A percentile compares a stretch with the other conserved stretches of the same genome.
Evolutionary conservation across 1,139 yeast species (phyloP).

Genomic region (Taiozyma onychis): DNA sequence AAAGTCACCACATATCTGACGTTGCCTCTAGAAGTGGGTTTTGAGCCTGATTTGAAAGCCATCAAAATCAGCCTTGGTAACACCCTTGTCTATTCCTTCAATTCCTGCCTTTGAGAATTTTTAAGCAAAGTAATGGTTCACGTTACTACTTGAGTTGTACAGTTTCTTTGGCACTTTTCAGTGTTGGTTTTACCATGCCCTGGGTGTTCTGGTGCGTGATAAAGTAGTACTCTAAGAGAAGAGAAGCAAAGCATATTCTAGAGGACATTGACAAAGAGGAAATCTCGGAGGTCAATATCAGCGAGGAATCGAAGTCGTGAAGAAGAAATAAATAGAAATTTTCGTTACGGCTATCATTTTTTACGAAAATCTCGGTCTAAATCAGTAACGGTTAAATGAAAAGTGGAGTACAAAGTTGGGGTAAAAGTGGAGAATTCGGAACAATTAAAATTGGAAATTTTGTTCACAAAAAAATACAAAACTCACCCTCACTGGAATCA

Average conservation of each 20-base stretch:
- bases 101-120: slow-evolving; percentile 5
- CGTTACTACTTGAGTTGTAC: slow-evolving; percentile 10
- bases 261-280: not conserved
- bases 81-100: slow-evolving; percentile 5
- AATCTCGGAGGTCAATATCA: not conserved
- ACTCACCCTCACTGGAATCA: no score
- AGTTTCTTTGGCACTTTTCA: slow-evolving; percentile 5
- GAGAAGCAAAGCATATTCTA: not conserved
- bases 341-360: no score
- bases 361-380: no score
- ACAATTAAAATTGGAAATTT: no score
- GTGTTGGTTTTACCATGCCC: not conserved
- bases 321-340: no score
- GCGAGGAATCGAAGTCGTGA: not conserved
- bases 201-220: slow-evolving; percentile 4
- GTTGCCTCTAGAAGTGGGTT: not conserved
- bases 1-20: no score
- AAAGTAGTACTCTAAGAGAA: not conserved
- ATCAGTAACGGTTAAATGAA: no score
- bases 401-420: no score
- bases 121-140: slow-evolving; percentile 1
- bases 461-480: no score
- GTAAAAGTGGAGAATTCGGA: no score
- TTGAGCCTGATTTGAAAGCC: slow-evolving; percentile 4
- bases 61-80: slow-evolving; percentile 5